phyloP scores from a whole-genome alignment of 2,329 filamentous ascomycete genomes.

The Diatrype stigma region DNA sequence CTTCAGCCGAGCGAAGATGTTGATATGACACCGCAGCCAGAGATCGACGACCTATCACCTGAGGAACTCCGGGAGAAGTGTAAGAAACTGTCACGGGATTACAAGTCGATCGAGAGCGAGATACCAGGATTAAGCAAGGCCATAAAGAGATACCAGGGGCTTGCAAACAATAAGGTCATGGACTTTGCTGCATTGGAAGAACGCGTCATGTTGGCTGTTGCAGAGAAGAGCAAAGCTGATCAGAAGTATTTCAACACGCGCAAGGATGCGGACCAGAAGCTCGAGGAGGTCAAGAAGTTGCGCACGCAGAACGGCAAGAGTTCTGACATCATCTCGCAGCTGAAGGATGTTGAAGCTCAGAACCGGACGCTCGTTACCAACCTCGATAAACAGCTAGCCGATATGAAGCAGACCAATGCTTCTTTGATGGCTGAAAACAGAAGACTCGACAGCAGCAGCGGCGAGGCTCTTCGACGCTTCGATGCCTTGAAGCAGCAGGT shows the following conservation, averaged over 20 bases:
- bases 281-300: conserved; percentile 73
- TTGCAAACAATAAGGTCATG: conserved; percentile 82
- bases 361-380: conserved; percentile 74
- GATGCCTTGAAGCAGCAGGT: conserved; percentile 75
- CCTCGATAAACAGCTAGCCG: conserved; percentile 84
- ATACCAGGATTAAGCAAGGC: conserved; percentile 84
- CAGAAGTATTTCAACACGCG: conserved; percentile 97
- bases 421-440: conserved; percentile 68
- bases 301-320: conserved; percentile 83
- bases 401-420: conserved; percentile 75
- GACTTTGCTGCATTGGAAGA: conserved; percentile 76
- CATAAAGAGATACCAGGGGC: conserved; percentile 80
- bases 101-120: conserved; percentile 80
- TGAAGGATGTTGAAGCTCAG: conserved; percentile 84
- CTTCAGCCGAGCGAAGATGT: conserved; percentile 49
- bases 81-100: conserved; percentile 71
- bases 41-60: conserved; percentile 55
- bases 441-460: conserved; percentile 65
- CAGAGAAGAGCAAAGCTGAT: conserved; percentile 93
- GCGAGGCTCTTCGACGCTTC: conserved; percentile 64
- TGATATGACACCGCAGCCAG: conserved; percentile 40
- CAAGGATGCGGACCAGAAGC: conserved; percentile 85
- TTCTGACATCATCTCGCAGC: conserved; percentile 85
- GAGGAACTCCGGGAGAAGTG: conserved; percentile 75
- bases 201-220: conserved; percentile 65